These are phyloP conservation scores for Candida vartiovaarae DNA, from an alignment of 805 yeast genomes.

Conservation along the genomic window DNA sequence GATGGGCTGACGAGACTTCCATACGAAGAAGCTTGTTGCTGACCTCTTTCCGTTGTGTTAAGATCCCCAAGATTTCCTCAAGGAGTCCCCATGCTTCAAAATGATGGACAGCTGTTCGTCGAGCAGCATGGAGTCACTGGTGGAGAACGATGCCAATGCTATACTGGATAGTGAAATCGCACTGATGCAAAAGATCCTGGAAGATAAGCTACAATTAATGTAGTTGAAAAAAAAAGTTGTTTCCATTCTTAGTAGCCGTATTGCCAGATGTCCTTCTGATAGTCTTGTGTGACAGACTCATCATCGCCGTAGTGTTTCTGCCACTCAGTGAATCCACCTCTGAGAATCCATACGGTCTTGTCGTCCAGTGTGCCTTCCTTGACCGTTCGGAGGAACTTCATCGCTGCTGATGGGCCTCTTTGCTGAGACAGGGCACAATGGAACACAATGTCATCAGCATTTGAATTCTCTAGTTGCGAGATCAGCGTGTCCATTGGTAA, in stretches of 20 bases:
- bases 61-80: no score
- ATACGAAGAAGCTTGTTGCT: no score
- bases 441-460: slow-evolving; percentile 56
- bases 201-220: no score
- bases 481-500: slow-evolving; percentile 27
- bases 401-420: slow-evolving; percentile 84
- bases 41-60: no score
- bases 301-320: slow-evolving; percentile 70
- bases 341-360: slow-evolving; percentile 58
- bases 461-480: slow-evolving; percentile 1
- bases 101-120: no score
- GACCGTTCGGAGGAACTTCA: slow-evolving; percentile 39
- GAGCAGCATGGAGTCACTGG: no score
- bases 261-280: slow-evolving; percentile 38
- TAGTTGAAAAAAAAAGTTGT: no score
- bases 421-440: slow-evolving; percentile 91
- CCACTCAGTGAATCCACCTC: slow-evolving; percentile 88
- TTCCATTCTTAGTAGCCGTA: no score
- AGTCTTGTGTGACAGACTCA: slow-evolving; percentile 51
- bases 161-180: no score
- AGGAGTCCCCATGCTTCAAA: no score
- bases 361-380: slow-evolving; percentile 21
- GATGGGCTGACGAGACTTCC: slow-evolving; percentile 67
- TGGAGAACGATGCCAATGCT: no score
- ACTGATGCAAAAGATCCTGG: no score